Evolutionary conservation across 306 rosid genomes (phyloP).

Genomic region (Oemleria cerasiformis): DNA sequence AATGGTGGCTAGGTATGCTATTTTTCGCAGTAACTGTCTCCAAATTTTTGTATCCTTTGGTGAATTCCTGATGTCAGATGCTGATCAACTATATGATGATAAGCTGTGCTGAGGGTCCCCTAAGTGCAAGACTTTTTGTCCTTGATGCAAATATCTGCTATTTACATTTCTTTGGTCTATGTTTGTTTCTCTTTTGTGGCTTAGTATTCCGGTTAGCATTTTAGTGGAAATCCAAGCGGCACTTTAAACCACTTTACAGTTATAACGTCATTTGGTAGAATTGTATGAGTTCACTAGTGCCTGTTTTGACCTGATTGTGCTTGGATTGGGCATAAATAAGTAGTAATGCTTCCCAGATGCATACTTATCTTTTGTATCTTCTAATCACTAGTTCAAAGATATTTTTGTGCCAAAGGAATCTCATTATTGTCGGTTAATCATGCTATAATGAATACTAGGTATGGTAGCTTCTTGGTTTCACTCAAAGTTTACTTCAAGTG

Average conservation of each 20-base stretch:
- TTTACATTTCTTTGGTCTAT: not conserved
- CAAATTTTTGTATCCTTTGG: not conserved
- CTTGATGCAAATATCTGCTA: not conserved
- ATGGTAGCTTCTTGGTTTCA: conserved; percentile 2
- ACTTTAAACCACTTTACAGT: not conserved
- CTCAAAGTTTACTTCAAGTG: not conserved
- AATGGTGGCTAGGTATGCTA: conserved; percentile 92
- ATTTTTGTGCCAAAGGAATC: not conserved
- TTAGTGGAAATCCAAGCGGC: conserved; percentile 1
- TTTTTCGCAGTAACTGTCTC: not conserved
- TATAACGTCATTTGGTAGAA: not conserved
- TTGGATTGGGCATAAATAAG: not conserved
- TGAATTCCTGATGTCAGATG: not conserved
- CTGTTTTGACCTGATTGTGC: not conserved
- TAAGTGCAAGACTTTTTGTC: not conserved
- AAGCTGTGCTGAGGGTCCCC: conserved; percentile 5
- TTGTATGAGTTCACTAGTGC: not conserved
- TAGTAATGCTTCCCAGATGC: not conserved
- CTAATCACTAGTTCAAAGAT: not conserved
- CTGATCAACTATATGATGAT: not conserved
- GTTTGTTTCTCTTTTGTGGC: not conserved
- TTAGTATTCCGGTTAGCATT: not conserved
- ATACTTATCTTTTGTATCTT: not conserved
- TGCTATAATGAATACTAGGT: not conserved
- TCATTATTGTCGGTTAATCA: not conserved